Conservation (phyloP, 257 asterid species). For the Solanum appendiculatum region DNA sequence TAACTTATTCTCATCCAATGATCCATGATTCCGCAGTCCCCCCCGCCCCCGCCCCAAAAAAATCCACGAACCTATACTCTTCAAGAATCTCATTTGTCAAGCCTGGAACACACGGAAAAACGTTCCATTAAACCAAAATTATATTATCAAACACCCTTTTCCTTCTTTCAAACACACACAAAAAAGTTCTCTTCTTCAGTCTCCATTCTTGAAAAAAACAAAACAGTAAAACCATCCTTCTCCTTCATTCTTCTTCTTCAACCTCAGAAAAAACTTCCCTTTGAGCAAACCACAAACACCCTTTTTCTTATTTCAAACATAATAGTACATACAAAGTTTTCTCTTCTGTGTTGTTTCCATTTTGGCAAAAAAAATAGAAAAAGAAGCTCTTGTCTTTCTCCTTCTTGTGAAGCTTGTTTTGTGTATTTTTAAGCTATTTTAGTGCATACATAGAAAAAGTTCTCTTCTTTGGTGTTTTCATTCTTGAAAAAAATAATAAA, state of each 20-base stretch:
- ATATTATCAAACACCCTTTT: neutral
- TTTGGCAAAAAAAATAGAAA: neutral
- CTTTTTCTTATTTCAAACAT: neutral
- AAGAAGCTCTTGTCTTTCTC: neutral
- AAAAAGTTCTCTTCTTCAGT: neutral
- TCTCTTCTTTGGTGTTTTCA: neutral
- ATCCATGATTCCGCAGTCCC: no score
- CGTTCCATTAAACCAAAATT: neutral
- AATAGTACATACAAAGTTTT: neutral
- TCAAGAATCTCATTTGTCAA: neutral
- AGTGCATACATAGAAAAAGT: neutral
- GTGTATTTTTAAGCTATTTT: no score
- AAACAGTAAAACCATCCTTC: neutral
- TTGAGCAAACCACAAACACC: neutral
- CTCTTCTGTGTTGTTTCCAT: neutral
- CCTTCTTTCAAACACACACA: neutral
- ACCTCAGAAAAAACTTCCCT: neutral
- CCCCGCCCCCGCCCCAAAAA: rapidly evolving
- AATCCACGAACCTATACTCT: neutral
- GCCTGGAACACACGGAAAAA: neutral
- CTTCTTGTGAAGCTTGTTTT: no score
- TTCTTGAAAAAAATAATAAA: neutral
- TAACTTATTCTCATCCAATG: no score
- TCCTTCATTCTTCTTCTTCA: neutral
- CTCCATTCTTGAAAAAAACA: neutral